These are phyloP conservation scores for Fusarium odoratissimum DNA, from an alignment of 2,329 filamentous ascomycete genomes.

Conservation along the genomic window DNA sequence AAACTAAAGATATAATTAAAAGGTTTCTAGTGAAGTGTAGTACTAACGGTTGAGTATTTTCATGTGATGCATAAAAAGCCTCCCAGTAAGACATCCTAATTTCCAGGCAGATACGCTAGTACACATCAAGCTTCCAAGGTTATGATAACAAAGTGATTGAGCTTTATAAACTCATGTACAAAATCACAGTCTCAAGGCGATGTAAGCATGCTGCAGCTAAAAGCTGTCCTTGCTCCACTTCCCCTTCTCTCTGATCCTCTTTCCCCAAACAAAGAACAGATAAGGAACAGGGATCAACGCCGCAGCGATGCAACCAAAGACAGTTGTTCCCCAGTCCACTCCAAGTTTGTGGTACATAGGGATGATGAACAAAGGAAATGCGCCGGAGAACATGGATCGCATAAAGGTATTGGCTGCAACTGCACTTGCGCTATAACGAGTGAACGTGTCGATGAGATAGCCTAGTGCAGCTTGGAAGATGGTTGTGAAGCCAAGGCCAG, in stretches of 20 bases:
- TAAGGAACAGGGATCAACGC: background rate
- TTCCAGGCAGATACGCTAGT: fast-evolving
- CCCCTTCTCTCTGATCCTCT: background rate
- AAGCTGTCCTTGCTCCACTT: background rate
- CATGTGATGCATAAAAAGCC: fast-evolving
- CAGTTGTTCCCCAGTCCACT: background rate
- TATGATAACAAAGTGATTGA: too few species aligned
- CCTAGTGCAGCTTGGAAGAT: slow-evolving; percentile 2
- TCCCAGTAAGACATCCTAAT: too few species aligned
- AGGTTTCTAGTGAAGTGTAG: background rate
- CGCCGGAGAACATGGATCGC: background rate
- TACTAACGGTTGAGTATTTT: fast-evolving
- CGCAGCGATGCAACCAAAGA: background rate
- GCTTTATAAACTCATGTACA: fast-evolving
- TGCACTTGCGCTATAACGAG: background rate
- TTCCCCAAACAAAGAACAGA: background rate
- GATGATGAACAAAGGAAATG: slow-evolving; percentile 5
- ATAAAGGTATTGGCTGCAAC: slow-evolving; percentile 2
- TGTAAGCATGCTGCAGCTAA: background rate
- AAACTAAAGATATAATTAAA: fast-evolving
- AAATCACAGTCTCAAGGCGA: fast-evolving
- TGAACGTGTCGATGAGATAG: slow-evolving; percentile 6
- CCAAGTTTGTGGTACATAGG: background rate
- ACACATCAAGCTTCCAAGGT: too few species aligned
- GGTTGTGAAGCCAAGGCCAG: background rate